Conservation (phyloP, 2,329 filamentous ascomycete species). For the Claviceps lovelessii region DNA sequence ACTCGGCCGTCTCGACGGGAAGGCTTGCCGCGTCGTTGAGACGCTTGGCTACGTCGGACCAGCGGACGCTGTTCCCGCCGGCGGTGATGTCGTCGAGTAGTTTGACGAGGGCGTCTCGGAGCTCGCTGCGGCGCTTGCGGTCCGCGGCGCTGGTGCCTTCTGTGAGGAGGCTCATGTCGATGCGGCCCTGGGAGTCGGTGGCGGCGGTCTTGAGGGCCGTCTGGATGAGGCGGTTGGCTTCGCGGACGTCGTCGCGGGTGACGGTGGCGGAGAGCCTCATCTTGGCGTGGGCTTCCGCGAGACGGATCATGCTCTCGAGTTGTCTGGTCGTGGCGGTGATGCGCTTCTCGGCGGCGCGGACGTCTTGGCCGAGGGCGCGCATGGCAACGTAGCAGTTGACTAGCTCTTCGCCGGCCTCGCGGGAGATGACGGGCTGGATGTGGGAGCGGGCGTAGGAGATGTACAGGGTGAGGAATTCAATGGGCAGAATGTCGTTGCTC, state of each 20-base stretch:
- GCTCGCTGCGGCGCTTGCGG: constrained; percentile 63
- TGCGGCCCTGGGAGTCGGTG: constrained; percentile 84
- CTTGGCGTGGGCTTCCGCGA: constrained; percentile 90
- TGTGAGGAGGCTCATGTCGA: constrained; percentile 91
- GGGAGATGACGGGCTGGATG: constrained; percentile 69
- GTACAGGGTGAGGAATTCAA: constrained; percentile 92
- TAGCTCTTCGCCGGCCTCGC: constrained; percentile 68
- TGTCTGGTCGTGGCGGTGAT: constrained; percentile 97
- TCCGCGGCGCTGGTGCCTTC: constrained; percentile 90
- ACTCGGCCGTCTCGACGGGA: constrained; percentile 63
- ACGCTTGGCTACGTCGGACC: constrained; percentile 61
- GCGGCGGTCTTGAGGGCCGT: constrained; percentile 90
- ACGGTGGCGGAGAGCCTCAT: constrained; percentile 77
- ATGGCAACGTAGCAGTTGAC: constrained; percentile 84
- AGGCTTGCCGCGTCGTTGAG: constrained; percentile 58
- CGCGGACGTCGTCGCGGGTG: constrained; percentile 66
- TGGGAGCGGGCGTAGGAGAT: constrained; percentile 89
- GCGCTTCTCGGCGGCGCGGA: constrained; percentile 78
- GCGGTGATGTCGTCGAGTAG: constrained; percentile 71
- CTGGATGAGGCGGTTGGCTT: constrained; percentile 86
- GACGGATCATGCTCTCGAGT: constrained; percentile 95
- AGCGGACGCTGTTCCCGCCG: constrained; percentile 53
- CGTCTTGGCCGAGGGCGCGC: constrained; percentile 81
- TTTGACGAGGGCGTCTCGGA: constrained; percentile 64
- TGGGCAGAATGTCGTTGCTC: constrained; percentile 64